Base-by-base conservation (phyloP, 202 grass and related monocot genomes). In the Brachypodium distachyon region DNA sequence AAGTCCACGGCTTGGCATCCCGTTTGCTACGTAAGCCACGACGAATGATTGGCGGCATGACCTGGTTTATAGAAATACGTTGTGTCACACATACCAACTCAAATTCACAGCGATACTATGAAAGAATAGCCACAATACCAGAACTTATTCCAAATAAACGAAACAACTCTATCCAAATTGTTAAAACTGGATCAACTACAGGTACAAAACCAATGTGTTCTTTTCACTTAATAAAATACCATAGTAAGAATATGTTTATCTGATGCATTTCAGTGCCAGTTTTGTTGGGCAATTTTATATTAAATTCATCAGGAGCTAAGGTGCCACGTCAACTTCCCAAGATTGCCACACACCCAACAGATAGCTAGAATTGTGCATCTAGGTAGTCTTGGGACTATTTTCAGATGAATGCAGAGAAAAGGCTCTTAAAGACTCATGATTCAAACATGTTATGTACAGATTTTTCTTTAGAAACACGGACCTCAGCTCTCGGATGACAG, bases 401-500 rank as follows among this genome's bases (percentile, higher is more conserved):
- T 2, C 38, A 85, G 25, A 85, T 49, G 32, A 25, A 37, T 82
- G 47, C 49, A 73, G 41, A 49, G 25, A 72, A 48, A 23, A 51
- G 41, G 13, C 21, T 37, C 33, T 11, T 53, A 34, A 59, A 84
- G 40, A 49, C 11, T 29, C 28, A 32, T 67, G 18, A 43, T 59
- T 13, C 31, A 50, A 58, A 48, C 12, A 84, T 69, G 40, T 63
- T 56, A 64, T 44, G n/a, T 40, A 47, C 5, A 79, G 66, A 11
- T n/a, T n/a, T n/a, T n/a, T n/a, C n/a, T 37, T 29, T 31, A 58
- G 16, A 31, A 25, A 56, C n/a, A 17, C n/a, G 21, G 9, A 99
- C 96, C 96, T 99, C 79, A 99, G 85, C 61, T 95, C 96, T 83
- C 96, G 90, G 71, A 99, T 99, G 74, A 99, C 96, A 74, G 90